A percentile compares a stretch with the other conserved stretches of the same genome.
Conservation (phyloP, 371 early-diverging fungal genomes). For the Haplosporangium sp. region DNA sequence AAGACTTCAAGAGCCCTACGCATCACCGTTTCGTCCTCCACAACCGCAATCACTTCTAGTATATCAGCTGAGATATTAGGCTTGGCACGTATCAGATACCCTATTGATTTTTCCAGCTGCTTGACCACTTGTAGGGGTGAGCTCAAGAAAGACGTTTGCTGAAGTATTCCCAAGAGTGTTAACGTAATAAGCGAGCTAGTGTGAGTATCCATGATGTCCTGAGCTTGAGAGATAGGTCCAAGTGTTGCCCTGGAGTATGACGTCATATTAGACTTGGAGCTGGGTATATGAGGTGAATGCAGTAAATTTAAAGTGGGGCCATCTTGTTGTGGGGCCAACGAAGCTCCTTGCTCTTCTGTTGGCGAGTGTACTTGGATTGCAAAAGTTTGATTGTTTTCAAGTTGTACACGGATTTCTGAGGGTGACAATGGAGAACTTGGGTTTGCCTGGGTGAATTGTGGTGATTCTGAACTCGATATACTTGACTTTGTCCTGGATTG, state of each 20-base stretch:
- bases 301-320: constrained; percentile 9
- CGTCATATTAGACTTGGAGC: constrained; percentile 22
- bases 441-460: constrained; percentile 7
- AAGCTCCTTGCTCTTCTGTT: constrained; percentile 45
- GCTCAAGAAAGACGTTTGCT: constrained; percentile 35
- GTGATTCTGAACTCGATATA: constrained; percentile 1
- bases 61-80: constrained; percentile 67
- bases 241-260: constrained; percentile 14
- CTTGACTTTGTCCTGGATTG: constrained; percentile 24
- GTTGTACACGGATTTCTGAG: constrained; percentile 49
- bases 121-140: constrained; percentile 51
- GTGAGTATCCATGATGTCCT: constrained; percentile 36
- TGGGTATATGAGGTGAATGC: constrained; percentile 23
- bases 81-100: constrained; percentile 63
- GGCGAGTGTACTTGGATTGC: constrained; percentile 56
- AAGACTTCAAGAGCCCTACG: constrained; percentile 36
- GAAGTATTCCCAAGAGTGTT: constrained; percentile 37
- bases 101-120: constrained; percentile 65
- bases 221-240: constrained; percentile 22
- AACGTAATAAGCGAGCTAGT: constrained; percentile 36
- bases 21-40: constrained; percentile 48
- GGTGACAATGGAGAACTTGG: constrained; percentile 31
- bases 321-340: constrained; percentile 20
- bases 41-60: constrained; percentile 63
- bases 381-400: constrained; percentile 51